Conservation (phyloP, 768 basidiomycete species). For the Asterophora lycoperdoides region DNA sequence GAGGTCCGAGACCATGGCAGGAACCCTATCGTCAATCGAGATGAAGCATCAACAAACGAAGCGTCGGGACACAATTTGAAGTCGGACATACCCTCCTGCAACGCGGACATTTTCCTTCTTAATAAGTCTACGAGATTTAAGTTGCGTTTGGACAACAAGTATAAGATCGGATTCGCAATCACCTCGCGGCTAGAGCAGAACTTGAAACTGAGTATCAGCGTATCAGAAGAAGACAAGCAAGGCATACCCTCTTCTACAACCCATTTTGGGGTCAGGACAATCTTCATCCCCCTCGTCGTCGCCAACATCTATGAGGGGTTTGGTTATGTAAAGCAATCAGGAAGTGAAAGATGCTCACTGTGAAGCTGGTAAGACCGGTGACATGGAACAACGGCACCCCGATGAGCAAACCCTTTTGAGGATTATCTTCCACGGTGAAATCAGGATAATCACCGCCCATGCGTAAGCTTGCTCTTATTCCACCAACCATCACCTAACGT, state of each 20-base stretch:
- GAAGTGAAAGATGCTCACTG: conserved; percentile 25
- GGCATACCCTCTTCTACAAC: conserved; percentile 47
- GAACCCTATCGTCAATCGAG: conserved; percentile 43
- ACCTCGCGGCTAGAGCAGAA: conserved; percentile 27
- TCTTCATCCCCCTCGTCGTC: conserved; percentile 50
- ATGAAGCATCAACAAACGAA: background rate
- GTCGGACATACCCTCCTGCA: conserved; percentile 43
- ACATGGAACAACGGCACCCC: conserved; percentile 70
- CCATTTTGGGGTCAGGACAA: conserved; percentile 56
- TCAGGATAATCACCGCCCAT: conserved; percentile 39
- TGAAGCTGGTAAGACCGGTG: conserved; percentile 50
- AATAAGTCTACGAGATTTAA: conserved; percentile 36
- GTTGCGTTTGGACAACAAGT: background rate
- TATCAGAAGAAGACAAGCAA: conserved; percentile 4
- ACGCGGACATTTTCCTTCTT: conserved; percentile 47
- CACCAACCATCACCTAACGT: conserved; percentile 40
- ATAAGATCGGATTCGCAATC: background rate
- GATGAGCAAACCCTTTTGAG: conserved; percentile 48
- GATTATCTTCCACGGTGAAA: conserved; percentile 29
- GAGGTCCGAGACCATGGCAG: conserved; percentile 60
- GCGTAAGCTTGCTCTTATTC: conserved; percentile 42
- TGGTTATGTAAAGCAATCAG: too few species aligned
- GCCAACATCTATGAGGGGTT: conserved; percentile 44
- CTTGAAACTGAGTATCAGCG: background rate
- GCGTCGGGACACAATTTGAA: background rate